Evolutionary conservation across 2,329 filamentous ascomycete genomes (phyloP).

Genomic region (Nigrospora osmanthi): DNA sequence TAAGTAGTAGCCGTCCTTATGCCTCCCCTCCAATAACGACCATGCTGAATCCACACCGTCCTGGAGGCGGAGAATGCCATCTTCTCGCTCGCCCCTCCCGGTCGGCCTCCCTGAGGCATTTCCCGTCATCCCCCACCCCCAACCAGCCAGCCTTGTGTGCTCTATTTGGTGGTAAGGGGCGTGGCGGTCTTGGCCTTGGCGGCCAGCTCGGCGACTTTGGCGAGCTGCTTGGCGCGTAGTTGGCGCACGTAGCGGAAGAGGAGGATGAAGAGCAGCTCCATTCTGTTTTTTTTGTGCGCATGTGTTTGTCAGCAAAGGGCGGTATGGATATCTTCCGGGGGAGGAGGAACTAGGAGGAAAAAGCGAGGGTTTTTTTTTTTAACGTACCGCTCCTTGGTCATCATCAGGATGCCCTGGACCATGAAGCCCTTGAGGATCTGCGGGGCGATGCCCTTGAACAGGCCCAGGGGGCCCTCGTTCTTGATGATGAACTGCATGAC

Average conservation of each 20-base stretch:
- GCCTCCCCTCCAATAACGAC: no score
- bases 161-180: conserved; percentile 30
- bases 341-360: no score
- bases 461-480: conserved; percentile 72
- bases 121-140: neutral
- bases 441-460: conserved; percentile 95
- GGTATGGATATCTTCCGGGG: neutral
- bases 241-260: conserved; percentile 75
- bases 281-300: conserved; percentile 42
- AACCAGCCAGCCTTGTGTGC: neutral
- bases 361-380: no score
- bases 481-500: conserved; percentile 92
- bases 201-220: conserved; percentile 56
- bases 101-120: no score
- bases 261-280: conserved; percentile 82
- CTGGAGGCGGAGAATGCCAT: no score
- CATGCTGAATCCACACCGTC: no score
- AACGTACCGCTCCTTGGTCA: conserved; percentile 91
- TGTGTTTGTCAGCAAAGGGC: neutral
- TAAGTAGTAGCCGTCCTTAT: no score
- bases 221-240: conserved; percentile 61
- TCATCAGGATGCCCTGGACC: conserved; percentile 96
- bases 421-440: conserved; percentile 89
- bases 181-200: conserved; percentile 45
- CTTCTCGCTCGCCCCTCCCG: no score